Evolutionary conservation across 2,329 filamentous ascomycete species (phyloP).

Genomic region (Ophiocordyceps camponoti-floridani): DNA sequence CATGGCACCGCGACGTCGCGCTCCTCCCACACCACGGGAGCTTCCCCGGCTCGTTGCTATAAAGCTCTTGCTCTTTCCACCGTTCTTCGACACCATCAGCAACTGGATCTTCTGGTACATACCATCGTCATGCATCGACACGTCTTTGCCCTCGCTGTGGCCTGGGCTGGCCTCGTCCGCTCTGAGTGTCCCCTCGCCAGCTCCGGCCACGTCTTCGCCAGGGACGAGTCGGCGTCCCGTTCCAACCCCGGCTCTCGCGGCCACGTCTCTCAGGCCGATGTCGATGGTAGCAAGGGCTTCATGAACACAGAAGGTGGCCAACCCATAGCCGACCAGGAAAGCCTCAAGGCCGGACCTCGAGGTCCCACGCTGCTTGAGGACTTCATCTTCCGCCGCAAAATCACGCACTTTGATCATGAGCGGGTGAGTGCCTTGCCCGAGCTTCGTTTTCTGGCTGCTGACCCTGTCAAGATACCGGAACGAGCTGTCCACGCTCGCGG

Average conservation of each 20-base stretch:
- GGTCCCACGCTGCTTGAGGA: slow-evolving; percentile 55
- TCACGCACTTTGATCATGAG: slow-evolving; percentile 54
- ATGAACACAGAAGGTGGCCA: slow-evolving; percentile 51
- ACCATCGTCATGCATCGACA: neutral
- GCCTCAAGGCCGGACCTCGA: slow-evolving; percentile 46
- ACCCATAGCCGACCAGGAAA: slow-evolving; percentile 48
- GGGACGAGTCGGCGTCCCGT: slow-evolving; percentile 5
- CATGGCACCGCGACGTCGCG: too few relatives aligned
- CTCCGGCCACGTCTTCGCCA: slow-evolving; percentile 7
- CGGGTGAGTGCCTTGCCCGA: slow-evolving; percentile 22
- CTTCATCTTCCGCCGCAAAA: slow-evolving; percentile 56
- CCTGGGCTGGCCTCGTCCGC: slow-evolving; percentile 9
- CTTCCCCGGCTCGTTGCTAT: too few relatives aligned
- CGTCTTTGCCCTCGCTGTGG: slow-evolving; percentile 7
- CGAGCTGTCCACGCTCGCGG: slow-evolving; percentile 54
- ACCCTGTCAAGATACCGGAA: slow-evolving; percentile 28
- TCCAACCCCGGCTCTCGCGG: slow-evolving; percentile 9
- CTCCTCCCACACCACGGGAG: too few relatives aligned
- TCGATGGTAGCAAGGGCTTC: slow-evolving; percentile 35
- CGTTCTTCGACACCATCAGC: too few relatives aligned
- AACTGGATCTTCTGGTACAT: neutral
- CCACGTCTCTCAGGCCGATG: slow-evolving; percentile 17
- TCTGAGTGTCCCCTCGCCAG: slow-evolving; percentile 18
- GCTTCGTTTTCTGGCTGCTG: neutral
- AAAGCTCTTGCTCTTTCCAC: too few relatives aligned